phyloP scores from a whole-genome alignment of 2,329 filamentous ascomycete species.

The Elsinoe batatas region DNA sequence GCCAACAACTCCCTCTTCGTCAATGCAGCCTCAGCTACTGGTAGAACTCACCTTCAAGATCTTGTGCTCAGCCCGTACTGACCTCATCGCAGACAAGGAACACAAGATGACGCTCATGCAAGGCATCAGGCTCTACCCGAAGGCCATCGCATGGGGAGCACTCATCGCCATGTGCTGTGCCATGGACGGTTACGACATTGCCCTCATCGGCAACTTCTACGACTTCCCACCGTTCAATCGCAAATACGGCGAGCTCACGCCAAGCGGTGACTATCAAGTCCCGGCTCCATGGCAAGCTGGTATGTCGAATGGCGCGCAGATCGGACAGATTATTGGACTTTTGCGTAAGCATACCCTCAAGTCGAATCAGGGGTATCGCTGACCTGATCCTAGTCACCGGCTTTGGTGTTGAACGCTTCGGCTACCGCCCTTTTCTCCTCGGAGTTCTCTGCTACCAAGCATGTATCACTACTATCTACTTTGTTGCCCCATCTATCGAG shows the following conservation, averaged over 20 bases:
- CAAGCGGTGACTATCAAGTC: slow-evolving; percentile 34
- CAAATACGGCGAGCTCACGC: slow-evolving; percentile 35
- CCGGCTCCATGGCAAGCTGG: slow-evolving; percentile 39
- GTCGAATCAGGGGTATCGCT: no score
- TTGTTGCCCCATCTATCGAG: slow-evolving; percentile 37
- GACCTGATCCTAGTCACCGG: slow-evolving; percentile 29
- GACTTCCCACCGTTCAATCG: slow-evolving; percentile 38
- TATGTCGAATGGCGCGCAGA: slow-evolving; percentile 37
- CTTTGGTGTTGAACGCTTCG: slow-evolving; percentile 36
- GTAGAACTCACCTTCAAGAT: no score
- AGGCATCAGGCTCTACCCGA: slow-evolving; percentile 73
- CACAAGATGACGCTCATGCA: slow-evolving; percentile 51
- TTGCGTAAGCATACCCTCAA: slow-evolving; percentile 20
- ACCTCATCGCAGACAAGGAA: slow-evolving; percentile 32
- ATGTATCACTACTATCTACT: slow-evolving; percentile 39
- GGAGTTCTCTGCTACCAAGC: slow-evolving; percentile 33
- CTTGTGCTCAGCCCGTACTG: no score
- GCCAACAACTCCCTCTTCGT: no score
- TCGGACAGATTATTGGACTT: slow-evolving; percentile 38
- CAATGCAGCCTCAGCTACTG: no score
- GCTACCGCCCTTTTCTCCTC: slow-evolving; percentile 38
- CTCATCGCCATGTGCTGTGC: slow-evolving; percentile 83
- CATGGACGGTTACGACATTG: slow-evolving; percentile 86
- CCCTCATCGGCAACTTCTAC: slow-evolving; percentile 72
- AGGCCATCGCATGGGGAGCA: slow-evolving; percentile 74